A percentile compares a stretch with the other conserved stretches of the same genome.
Conservation (phyloP, 441 rosid genomes). For the Pelargonium fulgidum region DNA sequence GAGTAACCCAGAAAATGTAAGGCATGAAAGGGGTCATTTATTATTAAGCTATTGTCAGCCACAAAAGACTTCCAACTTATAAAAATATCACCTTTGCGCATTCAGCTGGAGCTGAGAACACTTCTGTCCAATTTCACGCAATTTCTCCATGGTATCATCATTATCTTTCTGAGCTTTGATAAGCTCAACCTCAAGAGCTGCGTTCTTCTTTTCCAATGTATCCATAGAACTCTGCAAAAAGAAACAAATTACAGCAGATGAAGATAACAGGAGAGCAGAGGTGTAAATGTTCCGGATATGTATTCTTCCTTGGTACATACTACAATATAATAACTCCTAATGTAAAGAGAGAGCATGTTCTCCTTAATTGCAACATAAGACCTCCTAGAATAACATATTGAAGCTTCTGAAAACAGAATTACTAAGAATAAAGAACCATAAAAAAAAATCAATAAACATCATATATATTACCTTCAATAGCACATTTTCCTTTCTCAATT, state of each 20-base stretch:
- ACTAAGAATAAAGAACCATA: constrained; percentile 11
- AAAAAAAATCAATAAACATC: constrained; percentile 4
- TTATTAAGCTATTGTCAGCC: no score
- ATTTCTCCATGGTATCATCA: constrained; percentile 45
- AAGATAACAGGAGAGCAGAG: constrained; percentile 8
- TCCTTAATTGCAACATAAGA: background rate
- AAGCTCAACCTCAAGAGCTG: constrained; percentile 62
- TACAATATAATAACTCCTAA: background rate
- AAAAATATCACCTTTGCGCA: constrained; percentile 48
- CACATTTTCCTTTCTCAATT: constrained; percentile 65
- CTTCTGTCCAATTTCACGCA: constrained; percentile 58
- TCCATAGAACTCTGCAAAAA: constrained; percentile 56
- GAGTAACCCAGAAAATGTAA: no score
- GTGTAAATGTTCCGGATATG: background rate
- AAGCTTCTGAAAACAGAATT: background rate
- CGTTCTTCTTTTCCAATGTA: constrained; percentile 60
- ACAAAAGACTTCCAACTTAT: no score
- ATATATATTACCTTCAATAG: constrained; percentile 52
- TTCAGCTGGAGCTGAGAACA: constrained; percentile 64
- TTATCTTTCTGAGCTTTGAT: constrained; percentile 47
- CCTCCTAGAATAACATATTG: background rate
- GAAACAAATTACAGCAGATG: constrained; percentile 3
- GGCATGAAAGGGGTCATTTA: no score
- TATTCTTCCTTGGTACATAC: constrained; percentile 3
- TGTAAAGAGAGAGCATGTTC: background rate